These are phyloP conservation scores for Margaritispora aquatica DNA, from an alignment of 495 filamentous ascomycete genomes.

Conservation along the genomic window DNA sequence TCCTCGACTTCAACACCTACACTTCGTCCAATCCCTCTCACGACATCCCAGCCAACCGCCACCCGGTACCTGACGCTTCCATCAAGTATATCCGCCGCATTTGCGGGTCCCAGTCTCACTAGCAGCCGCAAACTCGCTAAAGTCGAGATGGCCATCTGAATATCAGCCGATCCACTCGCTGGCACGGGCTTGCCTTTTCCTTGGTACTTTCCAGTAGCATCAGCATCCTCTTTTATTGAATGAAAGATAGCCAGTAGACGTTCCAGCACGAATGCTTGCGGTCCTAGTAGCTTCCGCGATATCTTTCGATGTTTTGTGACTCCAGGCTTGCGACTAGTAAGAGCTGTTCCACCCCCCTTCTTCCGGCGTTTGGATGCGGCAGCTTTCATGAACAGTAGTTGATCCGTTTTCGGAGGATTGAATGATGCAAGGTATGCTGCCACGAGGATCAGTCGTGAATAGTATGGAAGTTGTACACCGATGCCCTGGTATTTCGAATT, in stretches of 20 bases:
- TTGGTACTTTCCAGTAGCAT: conserved; percentile 11
- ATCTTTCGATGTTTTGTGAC: conserved; percentile 51
- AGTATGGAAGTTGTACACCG: conserved; percentile 59
- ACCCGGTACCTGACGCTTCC: conserved; percentile 65
- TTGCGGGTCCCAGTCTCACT: conserved; percentile 45
- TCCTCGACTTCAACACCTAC: conserved; percentile 69
- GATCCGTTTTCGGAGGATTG: conserved; percentile 72
- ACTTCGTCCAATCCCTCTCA: conserved; percentile 55
- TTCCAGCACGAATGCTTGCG: conserved; percentile 82
- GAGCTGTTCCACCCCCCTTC: conserved; percentile 30
- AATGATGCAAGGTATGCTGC: conserved; percentile 90
- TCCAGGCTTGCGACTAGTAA: conserved; percentile 11
- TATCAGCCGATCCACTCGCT: conserved; percentile 47
- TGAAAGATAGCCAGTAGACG: conserved; percentile 82
- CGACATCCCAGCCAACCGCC: conserved; percentile 69
- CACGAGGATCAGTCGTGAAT: conserved; percentile 74
- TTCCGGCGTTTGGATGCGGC: conserved; percentile 42
- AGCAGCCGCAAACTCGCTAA: conserved; percentile 72
- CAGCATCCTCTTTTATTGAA: conserved; percentile 65
- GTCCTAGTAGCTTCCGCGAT: conserved; percentile 59
- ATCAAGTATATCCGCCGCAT: conserved; percentile 54
- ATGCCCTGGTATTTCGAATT: conserved; percentile 3
- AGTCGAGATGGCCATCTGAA: conserved; percentile 71
- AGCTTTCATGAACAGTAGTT: conserved; percentile 78
- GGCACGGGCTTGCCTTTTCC: conserved; percentile 15